These are phyloP conservation scores for Chloropicon primus DNA, from an alignment of 139 green algal genomes.

Conservation along the genomic window DNA sequence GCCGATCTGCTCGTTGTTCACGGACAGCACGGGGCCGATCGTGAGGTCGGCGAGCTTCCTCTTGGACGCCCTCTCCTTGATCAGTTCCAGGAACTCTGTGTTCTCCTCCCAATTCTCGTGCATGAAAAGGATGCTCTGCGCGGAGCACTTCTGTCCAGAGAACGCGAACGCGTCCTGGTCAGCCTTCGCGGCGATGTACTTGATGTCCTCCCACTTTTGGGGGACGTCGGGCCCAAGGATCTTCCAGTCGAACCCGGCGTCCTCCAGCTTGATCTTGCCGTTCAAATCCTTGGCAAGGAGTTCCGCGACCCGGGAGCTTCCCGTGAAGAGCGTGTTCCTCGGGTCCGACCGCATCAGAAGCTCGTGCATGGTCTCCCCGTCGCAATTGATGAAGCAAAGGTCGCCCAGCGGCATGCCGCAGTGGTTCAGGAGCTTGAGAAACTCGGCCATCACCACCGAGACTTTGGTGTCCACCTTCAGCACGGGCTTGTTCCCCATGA, in stretches of 20 bases:
- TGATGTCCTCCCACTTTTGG: conserved; percentile 23
- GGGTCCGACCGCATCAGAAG: conserved; percentile 53
- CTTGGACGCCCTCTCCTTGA: conserved; percentile 35
- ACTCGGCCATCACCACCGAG: conserved; percentile 79
- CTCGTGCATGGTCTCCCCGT: conserved; percentile 48
- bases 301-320: conserved; percentile 65
- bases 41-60: conserved; percentile 74
- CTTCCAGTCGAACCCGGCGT: conserved; percentile 98
- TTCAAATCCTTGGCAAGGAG: conserved; percentile 51
- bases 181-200: conserved; percentile 85
- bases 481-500: conserved; percentile 96
- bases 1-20: conserved; percentile 73
- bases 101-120: conserved; percentile 43
- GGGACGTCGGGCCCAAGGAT: conserved; percentile 73
- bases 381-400: conserved; percentile 73
- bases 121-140: conserved; percentile 91
- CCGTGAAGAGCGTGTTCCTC: conserved; percentile 83
- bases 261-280: conserved; percentile 78
- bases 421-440: conserved; percentile 76
- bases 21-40: conserved; percentile 79
- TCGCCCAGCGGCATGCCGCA: conserved; percentile 73
- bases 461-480: conserved; percentile 74
- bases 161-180: conserved; percentile 95
- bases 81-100: conserved; percentile 51
- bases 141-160: conserved; percentile 92